Conservation (phyloP, 2,329 filamentous ascomycete species). For the Aspergillus melleus region DNA sequence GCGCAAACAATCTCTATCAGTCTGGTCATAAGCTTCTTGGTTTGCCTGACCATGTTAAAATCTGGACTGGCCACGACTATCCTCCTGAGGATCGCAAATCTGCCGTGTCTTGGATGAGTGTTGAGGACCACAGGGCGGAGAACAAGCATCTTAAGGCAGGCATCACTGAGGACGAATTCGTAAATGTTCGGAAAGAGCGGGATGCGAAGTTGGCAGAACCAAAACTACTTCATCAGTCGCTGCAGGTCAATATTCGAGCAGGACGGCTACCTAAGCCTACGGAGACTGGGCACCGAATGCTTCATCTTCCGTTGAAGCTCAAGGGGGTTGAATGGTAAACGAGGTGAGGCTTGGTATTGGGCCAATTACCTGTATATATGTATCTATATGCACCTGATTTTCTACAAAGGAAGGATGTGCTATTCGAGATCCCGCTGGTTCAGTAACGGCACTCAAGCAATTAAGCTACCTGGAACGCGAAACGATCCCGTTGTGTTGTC, state of each 20-base stretch:
- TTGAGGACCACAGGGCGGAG: conserved; percentile 46
- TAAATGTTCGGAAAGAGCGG: conserved; percentile 44
- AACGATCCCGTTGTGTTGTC: too few relatives aligned
- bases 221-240: conserved; percentile 50
- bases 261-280: conserved; percentile 43
- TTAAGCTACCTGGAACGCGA: too few relatives aligned
- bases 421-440: too few relatives aligned
- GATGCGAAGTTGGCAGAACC: conserved; percentile 49
- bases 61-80: conserved; percentile 60
- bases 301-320: conserved; percentile 33
- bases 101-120: conserved; percentile 46
- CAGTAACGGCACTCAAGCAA: too few relatives aligned
- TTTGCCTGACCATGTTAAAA: conserved; percentile 46
- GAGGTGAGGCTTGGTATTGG: too few relatives aligned
- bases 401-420: too few relatives aligned
- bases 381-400: too few relatives aligned
- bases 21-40: conserved; percentile 48
- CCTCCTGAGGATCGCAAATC: conserved; percentile 38
- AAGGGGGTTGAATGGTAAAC: conserved; percentile 24
- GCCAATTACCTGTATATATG: too few relatives aligned
- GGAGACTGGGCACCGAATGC: conserved; percentile 26
- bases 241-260: conserved; percentile 56
- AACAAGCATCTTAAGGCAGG: conserved; percentile 53
- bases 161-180: conserved; percentile 46
- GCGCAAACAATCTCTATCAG: conserved; percentile 44